A percentile compares a stretch with the other conserved stretches of the same genome.
Conservation (phyloP, 1,139 yeast genomes). For the Citeromyces siamensis region DNA sequence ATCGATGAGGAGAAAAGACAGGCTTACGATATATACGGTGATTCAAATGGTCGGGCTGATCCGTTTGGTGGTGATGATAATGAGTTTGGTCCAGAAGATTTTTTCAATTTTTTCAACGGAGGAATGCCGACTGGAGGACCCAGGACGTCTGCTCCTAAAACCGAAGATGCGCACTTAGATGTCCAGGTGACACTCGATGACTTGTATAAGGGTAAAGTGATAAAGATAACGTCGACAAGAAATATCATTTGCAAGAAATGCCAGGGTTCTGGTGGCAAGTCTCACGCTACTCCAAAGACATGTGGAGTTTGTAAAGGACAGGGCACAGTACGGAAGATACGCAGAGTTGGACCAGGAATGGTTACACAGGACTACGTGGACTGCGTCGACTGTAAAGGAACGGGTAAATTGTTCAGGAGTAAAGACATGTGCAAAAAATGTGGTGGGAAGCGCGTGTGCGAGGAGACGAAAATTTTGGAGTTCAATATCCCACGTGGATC, state of each 20-base stretch:
- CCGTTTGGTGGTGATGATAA: slow-evolving; percentile 11
- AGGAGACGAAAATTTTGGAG: slow-evolving; percentile 65
- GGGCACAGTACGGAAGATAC: slow-evolving; percentile 49
- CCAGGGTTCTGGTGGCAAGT: slow-evolving; percentile 52
- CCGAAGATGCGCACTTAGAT: slow-evolving; percentile 58
- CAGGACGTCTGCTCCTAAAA: slow-evolving; percentile 14
- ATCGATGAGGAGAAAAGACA: slow-evolving; percentile 32
- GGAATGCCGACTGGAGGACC: neutral
- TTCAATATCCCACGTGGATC: slow-evolving; percentile 72
- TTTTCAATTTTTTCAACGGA: slow-evolving; percentile 7
- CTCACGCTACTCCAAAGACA: slow-evolving; percentile 10
- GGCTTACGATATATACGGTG: slow-evolving; percentile 42
- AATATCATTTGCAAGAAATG: slow-evolving; percentile 62
- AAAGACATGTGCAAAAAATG: slow-evolving; percentile 78
- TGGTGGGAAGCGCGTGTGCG: slow-evolving; percentile 46
- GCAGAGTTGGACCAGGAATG: slow-evolving; percentile 68
- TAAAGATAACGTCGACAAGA: slow-evolving; percentile 65
- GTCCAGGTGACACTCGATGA: slow-evolving; percentile 64
- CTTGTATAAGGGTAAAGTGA: slow-evolving; percentile 67
- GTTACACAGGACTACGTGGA: slow-evolving; percentile 49
- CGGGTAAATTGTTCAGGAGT: slow-evolving; percentile 46
- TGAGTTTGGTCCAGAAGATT: slow-evolving; percentile 5
- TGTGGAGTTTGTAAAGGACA: slow-evolving; percentile 68
- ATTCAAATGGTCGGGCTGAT: slow-evolving; percentile 28
- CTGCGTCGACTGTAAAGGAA: slow-evolving; percentile 65